Evolutionary conservation across 257 asterid species (phyloP), one percentile per base, ranked within the genome.

Genomic region (Asclepias syriaca): DNA sequence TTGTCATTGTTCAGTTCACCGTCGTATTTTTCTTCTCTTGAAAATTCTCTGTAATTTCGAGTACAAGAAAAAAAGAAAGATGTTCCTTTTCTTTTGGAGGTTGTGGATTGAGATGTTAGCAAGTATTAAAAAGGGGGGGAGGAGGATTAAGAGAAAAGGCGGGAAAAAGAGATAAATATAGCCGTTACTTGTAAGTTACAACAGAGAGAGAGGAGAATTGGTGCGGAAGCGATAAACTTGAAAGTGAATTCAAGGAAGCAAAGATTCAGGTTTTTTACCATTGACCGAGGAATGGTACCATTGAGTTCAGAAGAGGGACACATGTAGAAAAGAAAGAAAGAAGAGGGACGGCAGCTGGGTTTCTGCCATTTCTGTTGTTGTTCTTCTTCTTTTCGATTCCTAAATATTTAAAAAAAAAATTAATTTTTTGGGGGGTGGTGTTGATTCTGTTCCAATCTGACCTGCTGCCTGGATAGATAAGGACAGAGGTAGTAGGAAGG

Each of bases 221-320:
- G 24, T 12, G 67, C 45, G 45, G 45, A 63, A 34, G 21, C 6
- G 34, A 5, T 32, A 63, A 63, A 16, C 49, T 34, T 63, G 22
- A 16, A 34, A 34, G 68, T 37, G 24, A 34, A 34, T 63, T 37
- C 46, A 59, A 27, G 16, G 60, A 40, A 64, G 66, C 72, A 51
- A 65, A 75, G 68, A 81, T 82, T 79, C 84, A 87, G 81, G 84
- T 65, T 70, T 78, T 88, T 84, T 89, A 90, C 96, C 87, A 34
- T 85, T 87, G 93, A 89, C 91, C 84, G 65, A 75, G 74, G 66
- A 66, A 81, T 81, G 65, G 53, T 10, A 18, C 72, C 16, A 10
- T 74, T 22, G 27, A 14, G 66, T 74, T 22, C 27, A 27, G 19
- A 56, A 43, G 68, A 53, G 14, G 66, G 70, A 79, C 81, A 79